Evolutionary conservation across 2,329 filamentous ascomycete genomes (phyloP), one percentile per base, ranked within the genome.

Genomic region (Fusarium sarcochroum): DNA sequence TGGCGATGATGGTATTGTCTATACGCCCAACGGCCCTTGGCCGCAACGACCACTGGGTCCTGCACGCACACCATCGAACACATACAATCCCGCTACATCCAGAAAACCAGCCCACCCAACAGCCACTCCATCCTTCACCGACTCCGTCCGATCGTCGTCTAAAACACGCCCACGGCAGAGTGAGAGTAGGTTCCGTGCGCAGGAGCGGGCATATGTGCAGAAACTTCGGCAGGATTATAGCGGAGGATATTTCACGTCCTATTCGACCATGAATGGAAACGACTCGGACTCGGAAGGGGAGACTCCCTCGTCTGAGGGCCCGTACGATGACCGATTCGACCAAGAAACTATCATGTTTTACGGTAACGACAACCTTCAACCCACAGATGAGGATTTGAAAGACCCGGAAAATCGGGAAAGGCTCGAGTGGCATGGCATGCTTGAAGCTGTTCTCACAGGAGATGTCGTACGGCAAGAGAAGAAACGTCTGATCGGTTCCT

Each of bases 391-490:
- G 75, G 96, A 99, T 78, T 80, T 98, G 52, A 91, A 92, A 78
- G 92, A 98, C 73, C 92, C 94, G 1, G 89, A 90, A 67, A 98
- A 94, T 76, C 87, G 94, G 64, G 96, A 98, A 79, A 87, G 95
- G 44, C 84, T 99, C 23, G 96, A 99, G 80, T 99, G 96, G 96
- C 94, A 99, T 80, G 93, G 93, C 5, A 99, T 99, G 96, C 83
- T 99, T 58, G 93, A 95, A 62, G 97, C 95, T 15, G 96, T 99
- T 6, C 83, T 99, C 70, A 98, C 94, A 1, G 96, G 96, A 69
- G 96, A 99, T 78, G 96, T 99, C 10, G 95, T 99, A 59, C 93
- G 93, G 74, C 96, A 99, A 79, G 96, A 99, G 82, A 99, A 99
- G 85, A 97, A 97, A 79, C 90, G 96, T 44, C 80, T 99, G 75